Evolutionary conservation across 495 filamentous ascomycete genomes (phyloP), one percentile per base, ranked within the genome.

Genomic region (Lichina pygmaea): DNA sequence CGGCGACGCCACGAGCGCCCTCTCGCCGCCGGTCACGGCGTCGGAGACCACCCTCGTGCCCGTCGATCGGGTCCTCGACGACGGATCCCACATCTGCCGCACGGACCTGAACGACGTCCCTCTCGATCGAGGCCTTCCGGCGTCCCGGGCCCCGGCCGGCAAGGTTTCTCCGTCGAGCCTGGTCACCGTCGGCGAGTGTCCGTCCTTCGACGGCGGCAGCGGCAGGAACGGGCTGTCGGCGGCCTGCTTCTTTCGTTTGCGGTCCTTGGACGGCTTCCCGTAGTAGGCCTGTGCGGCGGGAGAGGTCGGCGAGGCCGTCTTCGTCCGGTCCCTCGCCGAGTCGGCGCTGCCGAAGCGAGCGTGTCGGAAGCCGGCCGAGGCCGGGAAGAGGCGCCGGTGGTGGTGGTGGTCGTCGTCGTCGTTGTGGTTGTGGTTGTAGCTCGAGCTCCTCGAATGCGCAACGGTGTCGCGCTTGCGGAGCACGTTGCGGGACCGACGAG

Each of bases 41-140:
- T 94, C 86, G 7, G 85, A 91, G 30, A 81, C 79, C 0, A 81
- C 73, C 51, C 86, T 66, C 32, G 91, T 63, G 7, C 83, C 81
- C 16, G 72, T 66, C 8, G 71, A 57, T 8, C 55, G 49, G 43
- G 34, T 52, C 52, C 49, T 56, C 10, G 12, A 11, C 10, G 42
- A 12, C 42, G 16, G 12, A 10, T 39, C 36, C 36, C 36, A 15
- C 1, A 39, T 39, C 36, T 11, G 36, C 11, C 36, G 36, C 13
- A 24, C 4, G 24, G 24, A 24, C 24, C 24, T 24, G 24, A 24
- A 24, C 24, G 24, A 24, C 24, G 24, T 24, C 24, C 24, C 24
- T 24, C 24, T 24, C 24, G 24, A 2, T 24, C 24, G 24, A 24
- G 24, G 24, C 4, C 24, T 1, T 1, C 4, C 24, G 2, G 24